Percentiles rank a stretch among this genome's conserved stretches.
phyloP scores from a whole-genome alignment of 108 stramenopile species.

The Nitzschia inconspicua region DNA sequence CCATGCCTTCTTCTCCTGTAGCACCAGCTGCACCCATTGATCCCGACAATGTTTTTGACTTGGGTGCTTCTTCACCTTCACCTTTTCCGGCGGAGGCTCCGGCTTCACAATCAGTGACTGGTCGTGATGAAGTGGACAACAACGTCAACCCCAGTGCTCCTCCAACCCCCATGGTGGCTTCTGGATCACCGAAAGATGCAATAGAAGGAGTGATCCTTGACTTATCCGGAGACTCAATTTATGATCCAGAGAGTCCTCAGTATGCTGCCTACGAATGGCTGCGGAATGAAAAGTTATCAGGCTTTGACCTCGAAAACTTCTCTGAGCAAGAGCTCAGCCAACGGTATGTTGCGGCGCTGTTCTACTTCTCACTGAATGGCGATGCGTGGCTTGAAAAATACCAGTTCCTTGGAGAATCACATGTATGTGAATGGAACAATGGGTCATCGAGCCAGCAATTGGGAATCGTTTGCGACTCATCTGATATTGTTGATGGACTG shows the following conservation, averaged over 20 bases:
- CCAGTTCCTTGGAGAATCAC: constrained; percentile 10
- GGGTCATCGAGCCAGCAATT: not conserved
- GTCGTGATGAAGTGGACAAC: not conserved
- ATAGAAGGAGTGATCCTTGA: not conserved
- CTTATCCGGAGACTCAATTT: constrained; percentile 17
- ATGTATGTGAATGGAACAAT: constrained; percentile 35
- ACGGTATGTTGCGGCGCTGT: constrained; percentile 39
- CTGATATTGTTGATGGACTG: too few species aligned
- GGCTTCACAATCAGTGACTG: not conserved
- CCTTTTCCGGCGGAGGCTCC: not conserved
- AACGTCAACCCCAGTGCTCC: not conserved
- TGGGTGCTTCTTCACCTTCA: not conserved
- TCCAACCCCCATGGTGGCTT: not conserved
- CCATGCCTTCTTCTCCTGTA: too few species aligned
- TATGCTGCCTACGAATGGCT: constrained; percentile 55
- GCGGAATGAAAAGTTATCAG: constrained; percentile 28
- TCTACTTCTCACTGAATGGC: constrained; percentile 40
- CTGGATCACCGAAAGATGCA: not conserved
- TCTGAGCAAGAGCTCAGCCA: constrained; percentile 19
- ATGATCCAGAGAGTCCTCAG: constrained; percentile 37
- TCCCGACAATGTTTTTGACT: too few species aligned
- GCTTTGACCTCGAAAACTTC: constrained; percentile 34
- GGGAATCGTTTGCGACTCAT: constrained; percentile 20
- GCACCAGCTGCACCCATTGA: too few species aligned
- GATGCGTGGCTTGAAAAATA: constrained; percentile 27